Evolutionary conservation across 2,329 filamentous ascomycete genomes (phyloP).

Genomic region (Penicillium carneum): DNA sequence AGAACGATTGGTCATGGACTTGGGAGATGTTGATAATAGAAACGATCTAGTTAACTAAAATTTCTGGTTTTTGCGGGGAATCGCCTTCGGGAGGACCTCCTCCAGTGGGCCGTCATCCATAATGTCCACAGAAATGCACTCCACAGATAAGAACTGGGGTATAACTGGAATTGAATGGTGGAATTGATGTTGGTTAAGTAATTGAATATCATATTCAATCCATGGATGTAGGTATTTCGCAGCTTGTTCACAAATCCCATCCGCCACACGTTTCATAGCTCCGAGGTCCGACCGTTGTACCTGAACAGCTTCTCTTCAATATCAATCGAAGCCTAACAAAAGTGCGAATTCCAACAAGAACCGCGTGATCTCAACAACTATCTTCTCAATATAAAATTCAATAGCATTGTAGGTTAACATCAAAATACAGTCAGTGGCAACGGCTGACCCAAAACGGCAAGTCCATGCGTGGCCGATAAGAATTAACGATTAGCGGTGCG

Average conservation of each 20-base stretch:
- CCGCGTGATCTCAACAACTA: too few species aligned
- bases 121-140: slow-evolving; percentile 3
- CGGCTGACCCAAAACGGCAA: slow-evolving; percentile 24
- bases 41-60: slow-evolving; percentile 22
- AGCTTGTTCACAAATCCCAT: not conserved
- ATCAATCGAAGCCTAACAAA: not conserved
- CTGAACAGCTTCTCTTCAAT: not conserved
- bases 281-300: not conserved
- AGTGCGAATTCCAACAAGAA: not conserved
- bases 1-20: slow-evolving; percentile 31
- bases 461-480: slow-evolving; percentile 34
- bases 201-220: not conserved
- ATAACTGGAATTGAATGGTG: not conserved
- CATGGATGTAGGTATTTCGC: too few species aligned
- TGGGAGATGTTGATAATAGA: slow-evolving; percentile 28
- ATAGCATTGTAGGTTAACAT: not conserved
- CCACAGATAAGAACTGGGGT: slow-evolving; percentile 21
- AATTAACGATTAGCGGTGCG: slow-evolving; percentile 18
- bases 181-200: not conserved
- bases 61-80: slow-evolving; percentile 32
- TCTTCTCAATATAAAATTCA: not conserved
- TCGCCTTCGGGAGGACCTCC: slow-evolving; percentile 42
- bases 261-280: not conserved
- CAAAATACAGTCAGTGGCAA: slow-evolving; percentile 24
- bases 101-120: slow-evolving; percentile 30